Evolutionary conservation across 2,329 filamentous ascomycete genomes (phyloP).

Genomic region (Madurella fahalii): DNA sequence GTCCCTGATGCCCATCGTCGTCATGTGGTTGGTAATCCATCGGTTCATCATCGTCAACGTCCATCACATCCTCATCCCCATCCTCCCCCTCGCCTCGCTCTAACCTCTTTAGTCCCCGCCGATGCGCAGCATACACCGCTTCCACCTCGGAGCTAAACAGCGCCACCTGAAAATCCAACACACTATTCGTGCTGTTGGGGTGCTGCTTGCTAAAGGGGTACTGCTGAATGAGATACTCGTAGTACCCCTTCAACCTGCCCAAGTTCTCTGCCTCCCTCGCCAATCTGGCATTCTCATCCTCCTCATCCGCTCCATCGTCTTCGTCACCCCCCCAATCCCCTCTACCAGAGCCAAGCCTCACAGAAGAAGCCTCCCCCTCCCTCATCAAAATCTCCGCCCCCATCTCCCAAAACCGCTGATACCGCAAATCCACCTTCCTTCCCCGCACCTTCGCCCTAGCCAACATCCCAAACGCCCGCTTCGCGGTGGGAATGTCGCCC

Average conservation of each 20-base stretch:
- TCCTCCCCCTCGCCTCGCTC: slow-evolving; percentile 21
- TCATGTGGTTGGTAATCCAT: slow-evolving; percentile 15
- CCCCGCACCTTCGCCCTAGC: slow-evolving; percentile 53
- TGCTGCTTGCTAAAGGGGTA: slow-evolving; percentile 64
- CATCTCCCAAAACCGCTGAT: slow-evolving; percentile 71
- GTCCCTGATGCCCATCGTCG: slow-evolving; percentile 16
- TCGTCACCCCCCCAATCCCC: background rate
- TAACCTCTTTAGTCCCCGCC: slow-evolving; percentile 39
- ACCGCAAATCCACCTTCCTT: slow-evolving; percentile 61
- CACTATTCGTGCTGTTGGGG: slow-evolving; percentile 53
- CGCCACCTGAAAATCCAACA: slow-evolving; percentile 75
- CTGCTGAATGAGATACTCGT: slow-evolving; percentile 72
- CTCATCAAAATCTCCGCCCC: slow-evolving; percentile 81
- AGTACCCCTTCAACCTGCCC: slow-evolving; percentile 54
- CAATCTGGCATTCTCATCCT: slow-evolving; percentile 11
- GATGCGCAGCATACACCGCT: slow-evolving; percentile 60
- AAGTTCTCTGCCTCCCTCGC: slow-evolving; percentile 36
- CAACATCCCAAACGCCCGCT: slow-evolving; percentile 70
- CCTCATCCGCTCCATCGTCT: slow-evolving; percentile 1
- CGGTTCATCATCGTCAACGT: slow-evolving; percentile 11
- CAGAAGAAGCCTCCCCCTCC: slow-evolving; percentile 33
- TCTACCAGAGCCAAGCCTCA: background rate
- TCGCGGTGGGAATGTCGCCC: slow-evolving; percentile 67
- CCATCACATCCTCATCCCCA: slow-evolving; percentile 24
- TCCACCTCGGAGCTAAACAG: slow-evolving; percentile 81